These are phyloP conservation scores for Microcyclospora pomicola DNA, from an alignment of 2,329 filamentous ascomycete species.

Conservation along the genomic window DNA sequence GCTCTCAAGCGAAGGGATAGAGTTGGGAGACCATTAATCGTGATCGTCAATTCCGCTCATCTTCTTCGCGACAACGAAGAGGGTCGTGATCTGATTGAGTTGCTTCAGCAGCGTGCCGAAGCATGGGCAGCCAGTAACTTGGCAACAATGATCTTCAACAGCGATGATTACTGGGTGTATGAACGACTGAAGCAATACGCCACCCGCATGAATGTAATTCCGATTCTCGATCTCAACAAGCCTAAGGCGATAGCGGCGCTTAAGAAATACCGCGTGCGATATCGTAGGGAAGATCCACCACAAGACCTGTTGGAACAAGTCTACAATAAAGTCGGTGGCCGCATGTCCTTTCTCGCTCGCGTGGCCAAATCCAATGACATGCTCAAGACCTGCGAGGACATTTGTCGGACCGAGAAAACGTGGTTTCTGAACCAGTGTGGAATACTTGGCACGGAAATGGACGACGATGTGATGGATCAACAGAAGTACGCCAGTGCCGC, in stretches of 20 bases:
- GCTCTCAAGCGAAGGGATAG: conserved; percentile 55
- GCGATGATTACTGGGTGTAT: conserved; percentile 97
- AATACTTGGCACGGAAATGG: conserved; percentile 64
- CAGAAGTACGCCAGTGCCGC: conserved; percentile 91
- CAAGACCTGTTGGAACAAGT: conserved; percentile 54
- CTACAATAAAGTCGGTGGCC: conserved; percentile 75
- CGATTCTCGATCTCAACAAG: conserved; percentile 72
- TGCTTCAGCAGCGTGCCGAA: conserved; percentile 89
- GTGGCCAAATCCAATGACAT: conserved; percentile 81
- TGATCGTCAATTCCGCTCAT: conserved; percentile 92
- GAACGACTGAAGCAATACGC: conserved; percentile 85
- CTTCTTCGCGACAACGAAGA: conserved; percentile 82
- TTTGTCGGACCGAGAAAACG: conserved; percentile 57
- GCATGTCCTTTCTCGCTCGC: conserved; percentile 73
- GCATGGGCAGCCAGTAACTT: conserved; percentile 89
- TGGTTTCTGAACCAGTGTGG: conserved; percentile 73
- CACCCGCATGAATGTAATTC: conserved; percentile 86
- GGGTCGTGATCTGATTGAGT: conserved; percentile 82
- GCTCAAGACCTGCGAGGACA: conserved; percentile 60
- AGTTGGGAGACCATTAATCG: conserved; percentile 57
- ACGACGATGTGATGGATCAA: conserved; percentile 97
- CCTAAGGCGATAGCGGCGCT: conserved; percentile 63
- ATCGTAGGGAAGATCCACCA: conserved; percentile 50
- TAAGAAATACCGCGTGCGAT: conserved; percentile 63
- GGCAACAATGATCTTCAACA: conserved; percentile 87